phyloP scores from a whole-genome alignment of 805 yeast species.

The Spathaspora passalidarum region DNA sequence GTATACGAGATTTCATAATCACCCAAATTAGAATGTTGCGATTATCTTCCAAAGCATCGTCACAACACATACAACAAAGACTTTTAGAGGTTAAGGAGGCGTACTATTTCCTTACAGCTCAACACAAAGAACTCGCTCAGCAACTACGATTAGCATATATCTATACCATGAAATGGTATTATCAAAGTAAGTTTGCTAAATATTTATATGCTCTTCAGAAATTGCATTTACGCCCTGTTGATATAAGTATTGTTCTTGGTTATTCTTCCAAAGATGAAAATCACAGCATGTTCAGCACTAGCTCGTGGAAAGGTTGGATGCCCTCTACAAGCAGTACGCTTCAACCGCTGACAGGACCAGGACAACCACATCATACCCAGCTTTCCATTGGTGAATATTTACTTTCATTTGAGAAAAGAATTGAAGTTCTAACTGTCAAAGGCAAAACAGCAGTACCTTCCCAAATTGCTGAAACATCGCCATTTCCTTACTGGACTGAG shows the following conservation, averaged over 20 bases:
- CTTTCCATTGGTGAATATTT: slow-evolving; percentile 45
- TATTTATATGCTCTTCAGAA: slow-evolving; percentile 72
- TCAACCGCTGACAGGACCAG: slow-evolving; percentile 8
- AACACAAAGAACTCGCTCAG: slow-evolving; percentile 60
- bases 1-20: slow-evolving; percentile 69
- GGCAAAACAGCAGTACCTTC: slow-evolving; percentile 69
- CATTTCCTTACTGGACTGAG: slow-evolving; percentile 66
- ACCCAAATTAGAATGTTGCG: slow-evolving; percentile 66
- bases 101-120: slow-evolving; percentile 51
- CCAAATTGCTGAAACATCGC: slow-evolving; percentile 79
- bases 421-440: slow-evolving; percentile 44
- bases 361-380: slow-evolving; percentile 6
- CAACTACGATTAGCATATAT: slow-evolving; percentile 79
- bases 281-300: slow-evolving; percentile 14
- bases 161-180: slow-evolving; percentile 93
- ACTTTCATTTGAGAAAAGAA: slow-evolving; percentile 52
- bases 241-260: slow-evolving; percentile 56
- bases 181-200: slow-evolving; percentile 70
- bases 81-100: slow-evolving; percentile 62
- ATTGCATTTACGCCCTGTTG: slow-evolving; percentile 54
- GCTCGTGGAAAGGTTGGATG: slow-evolving; percentile 27
- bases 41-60: slow-evolving; percentile 49
- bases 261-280: slow-evolving; percentile 17
- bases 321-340: slow-evolving; percentile 13
- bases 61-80: slow-evolving; percentile 71